phyloP scores from a whole-genome alignment of 257 asterid genomes.

The Ocimum tenuiflorum region DNA sequence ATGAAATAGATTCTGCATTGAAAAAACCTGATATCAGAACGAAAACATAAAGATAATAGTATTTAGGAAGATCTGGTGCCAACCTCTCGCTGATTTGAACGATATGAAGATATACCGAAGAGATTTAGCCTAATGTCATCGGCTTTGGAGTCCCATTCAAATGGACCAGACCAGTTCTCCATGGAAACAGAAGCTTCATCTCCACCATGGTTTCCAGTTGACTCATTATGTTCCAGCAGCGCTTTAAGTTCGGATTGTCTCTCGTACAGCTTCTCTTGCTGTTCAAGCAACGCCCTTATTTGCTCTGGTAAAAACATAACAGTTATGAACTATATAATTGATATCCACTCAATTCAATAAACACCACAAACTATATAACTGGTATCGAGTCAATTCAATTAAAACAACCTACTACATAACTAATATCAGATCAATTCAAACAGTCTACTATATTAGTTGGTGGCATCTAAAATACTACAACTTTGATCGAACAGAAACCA shows the following conservation, averaged over 20 bases:
- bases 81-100: conserved; percentile 95
- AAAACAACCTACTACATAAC: conserved; percentile 1
- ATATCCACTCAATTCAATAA: not conserved
- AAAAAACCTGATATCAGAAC: not conserved
- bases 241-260: conserved; percentile 76
- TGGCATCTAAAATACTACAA: not conserved
- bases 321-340: not conserved
- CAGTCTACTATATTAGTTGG: not conserved
- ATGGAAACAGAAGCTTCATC: conserved; percentile 50
- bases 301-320: conserved; percentile 44
- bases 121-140: conserved; percentile 80
- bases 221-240: conserved; percentile 52
- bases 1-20: not conserved
- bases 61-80: no score
- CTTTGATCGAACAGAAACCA: not conserved
- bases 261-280: conserved; percentile 62
- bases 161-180: conserved; percentile 68
- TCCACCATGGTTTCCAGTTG: conserved; percentile 39
- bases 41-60: not conserved
- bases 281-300: conserved; percentile 61
- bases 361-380: not conserved
- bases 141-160: conserved; percentile 80
- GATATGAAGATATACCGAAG: conserved; percentile 77
- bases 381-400: not conserved
- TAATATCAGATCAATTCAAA: not conserved